Base-by-base conservation (phyloP, 2,329 filamentous ascomycete genomes). In the Colletotrichum godetiae region DNA sequence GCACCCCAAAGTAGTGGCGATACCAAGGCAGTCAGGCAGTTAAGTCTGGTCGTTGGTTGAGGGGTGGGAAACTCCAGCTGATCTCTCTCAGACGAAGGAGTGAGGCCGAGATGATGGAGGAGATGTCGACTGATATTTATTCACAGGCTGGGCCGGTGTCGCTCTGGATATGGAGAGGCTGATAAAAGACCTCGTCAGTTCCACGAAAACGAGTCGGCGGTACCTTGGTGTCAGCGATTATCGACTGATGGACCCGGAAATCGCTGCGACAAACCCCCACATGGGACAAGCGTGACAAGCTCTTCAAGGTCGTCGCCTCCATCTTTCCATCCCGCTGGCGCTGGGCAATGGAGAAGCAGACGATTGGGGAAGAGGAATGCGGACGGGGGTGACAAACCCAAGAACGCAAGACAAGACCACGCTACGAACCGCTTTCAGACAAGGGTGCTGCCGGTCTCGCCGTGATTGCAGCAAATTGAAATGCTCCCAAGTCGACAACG, bases 371-470 rank as follows among this genome's bases (percentile, higher is more conserved):
- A 59, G 60, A 13, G 37, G 24, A 33, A 64, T 19, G 31, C 24
- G 42, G 35, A 22, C 6, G 60, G 60, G 19, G 37, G n/a, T 46
- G 55, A 57, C 35, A 56, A n/a, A 24, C 65, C 24, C 52, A 52
- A 37, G 64, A 65, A 70, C 42, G 63, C 57, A 56, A 56, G 64
- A 31, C 33, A 37, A 70, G 70, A 49, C 59, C 13, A 58, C 52
- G 68, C 67, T 52, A 73, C 55, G n/a, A 46, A 53, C 57, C 68
- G 58, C 49, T 37, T 58, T 53, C 37, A 49, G 37, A 52, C 68
- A 72, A 72, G 68, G 62, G 72, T 62, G 31, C 33, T 64, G 57
- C 68, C 71, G 67, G 71, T 67, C 67, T 72, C 61, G 60, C 71
- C 71, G 71, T 65, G 67, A 72, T 73, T 74, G 15, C 57, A 72